These are phyloP conservation scores for Tripterygium wilfordii DNA, from an alignment of 177 flowering plant genomes.

Conservation along the genomic window DNA sequence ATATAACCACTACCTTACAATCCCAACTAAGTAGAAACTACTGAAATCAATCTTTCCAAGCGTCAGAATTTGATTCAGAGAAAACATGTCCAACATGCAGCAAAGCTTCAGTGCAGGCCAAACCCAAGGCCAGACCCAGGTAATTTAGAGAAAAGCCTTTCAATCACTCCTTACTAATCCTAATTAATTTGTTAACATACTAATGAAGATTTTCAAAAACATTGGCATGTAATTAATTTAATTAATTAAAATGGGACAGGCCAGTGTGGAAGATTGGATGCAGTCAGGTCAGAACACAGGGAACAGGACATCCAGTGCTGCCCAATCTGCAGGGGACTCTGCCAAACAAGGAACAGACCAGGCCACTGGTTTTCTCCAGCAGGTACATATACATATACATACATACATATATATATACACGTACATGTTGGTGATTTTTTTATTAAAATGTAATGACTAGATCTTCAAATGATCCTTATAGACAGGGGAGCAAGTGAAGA, in stretches of 20 bases:
- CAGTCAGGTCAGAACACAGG: constrained; percentile 16
- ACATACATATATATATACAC: too few relatives aligned
- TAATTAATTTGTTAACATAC: too few relatives aligned
- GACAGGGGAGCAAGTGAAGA: constrained; percentile 33
- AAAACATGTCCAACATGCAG: constrained; percentile 21
- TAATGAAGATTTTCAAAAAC: too few relatives aligned
- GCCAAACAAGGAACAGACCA: constrained; percentile 13
- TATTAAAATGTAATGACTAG: too few relatives aligned
- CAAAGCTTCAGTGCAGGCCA: constrained; percentile 21
- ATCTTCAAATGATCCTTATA: too few relatives aligned
- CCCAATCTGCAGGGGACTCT: constrained; percentile 10
- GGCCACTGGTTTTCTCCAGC: constrained; percentile 32
- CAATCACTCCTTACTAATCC: too few relatives aligned
- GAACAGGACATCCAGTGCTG: constrained; percentile 9
- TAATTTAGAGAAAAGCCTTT: not conserved
- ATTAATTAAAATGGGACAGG: constrained; percentile 10
- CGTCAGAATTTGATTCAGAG: too few relatives aligned
- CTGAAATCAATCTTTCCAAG: too few relatives aligned
- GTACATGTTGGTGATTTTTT: too few relatives aligned
- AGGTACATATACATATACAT: too few relatives aligned
- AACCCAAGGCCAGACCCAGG: constrained; percentile 24
- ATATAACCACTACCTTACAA: too few relatives aligned
- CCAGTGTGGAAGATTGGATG: constrained; percentile 12
- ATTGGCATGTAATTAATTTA: not conserved
- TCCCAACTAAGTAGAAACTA: too few relatives aligned